Evolutionary conservation across 768 basidiomycete species (phyloP), one percentile per base, ranked within the genome.

Genomic region (Thelephora ganbajun): DNA sequence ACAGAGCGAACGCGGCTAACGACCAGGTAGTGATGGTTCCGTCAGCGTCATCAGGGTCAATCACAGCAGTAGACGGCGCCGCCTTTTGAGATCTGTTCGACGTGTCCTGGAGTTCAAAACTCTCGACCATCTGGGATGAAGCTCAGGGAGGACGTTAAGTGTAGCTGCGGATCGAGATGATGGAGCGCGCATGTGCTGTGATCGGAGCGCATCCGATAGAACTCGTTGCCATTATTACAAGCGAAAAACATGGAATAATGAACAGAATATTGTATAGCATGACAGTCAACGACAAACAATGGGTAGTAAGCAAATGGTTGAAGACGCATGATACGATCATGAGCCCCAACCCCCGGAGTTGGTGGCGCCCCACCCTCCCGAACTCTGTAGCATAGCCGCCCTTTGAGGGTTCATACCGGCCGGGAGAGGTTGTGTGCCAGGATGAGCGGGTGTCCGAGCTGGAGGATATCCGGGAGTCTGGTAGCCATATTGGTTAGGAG

Each of bases 341-440:
- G 33, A 30, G 36, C 30, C 13, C n/a, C 33, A 14, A 16, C 5
- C 41, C 7, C 6, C 20, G 34, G n/a, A 34, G 30, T 9, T 44
- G 43, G 5, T 43, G 39, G 33, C 44, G 35, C 60, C 62, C 68
- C 68, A 71, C 34, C 66, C 62, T 6, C 59, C 61, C 1, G 59
- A 56, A 44, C 72, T 66, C 56, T 82, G 79, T 45, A 84, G 70
- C 71, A 80, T 70, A 13, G 80, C 74, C 23, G 81, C 74, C 36
- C 81, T 77, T 46, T 72, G 71, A 39, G 80, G 76, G 56, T 84
- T 79, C 67, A 84, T 76, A 12, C 77, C 77, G 5, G 75, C 67
- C 18, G 72, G 62, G 19, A 69, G 62, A 47, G 66, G 72, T 16
- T 62, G 59, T 47, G 69, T 69, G 63, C 53, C 64, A 30, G 26